Conservation (phyloP, 1,139 yeast species). For the Meyerozyma sp. region DNA sequence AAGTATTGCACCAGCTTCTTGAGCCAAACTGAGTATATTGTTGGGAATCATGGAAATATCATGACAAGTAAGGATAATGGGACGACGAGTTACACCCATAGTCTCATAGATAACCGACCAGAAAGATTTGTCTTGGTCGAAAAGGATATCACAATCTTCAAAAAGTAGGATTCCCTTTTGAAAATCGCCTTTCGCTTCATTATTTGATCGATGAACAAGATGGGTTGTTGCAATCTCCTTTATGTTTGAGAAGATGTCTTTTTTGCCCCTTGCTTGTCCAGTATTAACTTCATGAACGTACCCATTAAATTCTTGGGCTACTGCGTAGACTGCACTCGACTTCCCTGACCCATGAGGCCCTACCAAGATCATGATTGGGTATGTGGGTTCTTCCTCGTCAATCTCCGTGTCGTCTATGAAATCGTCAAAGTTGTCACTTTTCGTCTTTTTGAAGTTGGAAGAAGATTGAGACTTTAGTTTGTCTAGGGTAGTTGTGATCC, state of each 20-base stretch:
- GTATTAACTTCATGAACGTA: slow-evolving; percentile 81
- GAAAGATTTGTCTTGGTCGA: slow-evolving; percentile 73
- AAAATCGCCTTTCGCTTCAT: slow-evolving; percentile 26
- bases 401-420: slow-evolving; percentile 14
- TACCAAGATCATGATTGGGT: slow-evolving; percentile 60
- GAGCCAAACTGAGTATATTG: slow-evolving; percentile 42
- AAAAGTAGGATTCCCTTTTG: slow-evolving; percentile 68
- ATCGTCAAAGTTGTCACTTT: slow-evolving; percentile 4
- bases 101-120: slow-evolving; percentile 72
- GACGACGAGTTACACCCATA: slow-evolving; percentile 65
- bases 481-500: neutral
- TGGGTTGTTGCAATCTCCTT: slow-evolving; percentile 85
- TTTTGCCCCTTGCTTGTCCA: slow-evolving; percentile 65
- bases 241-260: slow-evolving; percentile 59
- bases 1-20: slow-evolving; percentile 34
- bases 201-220: slow-evolving; percentile 47
- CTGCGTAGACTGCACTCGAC: slow-evolving; percentile 67
- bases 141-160: slow-evolving; percentile 82
- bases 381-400: slow-evolving; percentile 33
- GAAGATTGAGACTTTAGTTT: neutral
- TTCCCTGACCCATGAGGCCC: slow-evolving; percentile 82
- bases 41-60: slow-evolving; percentile 52
- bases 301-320: slow-evolving; percentile 59
- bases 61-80: slow-evolving; percentile 72
- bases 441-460: neutral